Percentiles rank a stretch among this genome's conserved stretches.
Evolutionary conservation across 345 rosid genomes (phyloP).

Genomic region (Tarenaya hassleriana): DNA sequence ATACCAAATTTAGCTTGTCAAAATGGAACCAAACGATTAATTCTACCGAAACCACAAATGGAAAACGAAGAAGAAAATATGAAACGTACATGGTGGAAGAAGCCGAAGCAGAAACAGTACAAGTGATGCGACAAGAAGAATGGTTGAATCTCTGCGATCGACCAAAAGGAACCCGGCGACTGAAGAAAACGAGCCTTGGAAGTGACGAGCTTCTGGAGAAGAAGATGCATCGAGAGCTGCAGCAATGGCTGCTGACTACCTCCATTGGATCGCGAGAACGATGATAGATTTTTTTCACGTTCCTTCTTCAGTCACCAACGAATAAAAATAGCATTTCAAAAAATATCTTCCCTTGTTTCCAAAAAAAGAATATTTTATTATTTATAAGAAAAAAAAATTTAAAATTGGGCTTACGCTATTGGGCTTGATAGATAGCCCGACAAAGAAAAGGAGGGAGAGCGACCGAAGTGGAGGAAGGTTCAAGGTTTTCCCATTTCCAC

Average conservation of each 20-base stretch:
- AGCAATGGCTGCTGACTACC: conserved; percentile 27
- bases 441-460: neutral
- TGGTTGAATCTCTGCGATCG: conserved; percentile 16
- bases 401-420: too few species aligned
- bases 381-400: too few species aligned
- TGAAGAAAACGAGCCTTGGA: conserved; percentile 19
- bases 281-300: conserved; percentile 21
- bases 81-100: conserved; percentile 25
- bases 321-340: neutral
- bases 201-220: conserved; percentile 22
- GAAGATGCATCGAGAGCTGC: conserved; percentile 27
- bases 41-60: neutral
- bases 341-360: neutral
- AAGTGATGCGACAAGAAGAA: conserved; percentile 18
- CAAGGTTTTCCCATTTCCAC: neutral
- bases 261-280: conserved; percentile 20
- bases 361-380: neutral
- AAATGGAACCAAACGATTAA: neutral
- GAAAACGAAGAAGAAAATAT: neutral
- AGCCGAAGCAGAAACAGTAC: conserved; percentile 19
- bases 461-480: neutral
- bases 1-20: conserved; percentile 1
- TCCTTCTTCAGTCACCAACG: neutral
- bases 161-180: conserved; percentile 15
- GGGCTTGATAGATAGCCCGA: too few species aligned